Evolutionary conservation across 2,329 filamentous ascomycete species (phyloP), one percentile per base, ranked within the genome.

Genomic region (Ceratocystis huliohia): DNA sequence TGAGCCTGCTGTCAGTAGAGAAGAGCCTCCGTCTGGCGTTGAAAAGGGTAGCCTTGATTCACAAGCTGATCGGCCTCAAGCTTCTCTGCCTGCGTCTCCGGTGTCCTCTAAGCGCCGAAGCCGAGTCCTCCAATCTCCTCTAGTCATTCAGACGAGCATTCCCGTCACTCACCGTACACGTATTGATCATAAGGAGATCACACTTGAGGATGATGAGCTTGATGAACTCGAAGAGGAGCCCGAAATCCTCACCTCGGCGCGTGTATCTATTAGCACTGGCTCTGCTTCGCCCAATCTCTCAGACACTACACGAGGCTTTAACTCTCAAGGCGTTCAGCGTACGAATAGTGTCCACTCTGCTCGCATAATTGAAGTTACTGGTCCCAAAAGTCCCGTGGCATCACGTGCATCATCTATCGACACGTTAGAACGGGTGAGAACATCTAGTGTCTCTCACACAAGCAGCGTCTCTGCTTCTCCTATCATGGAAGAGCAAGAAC

Each of bases 291-390:
- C 80, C 1, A 74, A 79, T 2, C 73, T 75, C 1, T 81, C 81
- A 0, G 82, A 84, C 6, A 74, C 75, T 50, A 76, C 76, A 33
- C 78, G 70, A 70, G 69, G 77, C 71, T 65, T 73, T 74, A 41
- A 74, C 76, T 20, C 74, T 76, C 67, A 75, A 67, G 69, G 76
- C 71, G 46, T 56, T 61, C 69, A 76, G 70, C 69, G 72, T 75
- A 70, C 79, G 72, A 70, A 80, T 2, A 84, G 81, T 69, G 76
- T 83, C 20, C 79, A 79, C 68, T 84, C 82, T 2, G 79, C 81
- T 45, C 80, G 83, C n/a, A 75, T 85, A 45, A 81, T 85, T 30
- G 82, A 85, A 45, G 82, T 85, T 4, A 70, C 78, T 7, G 77
- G 77, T 10, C 80, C 80, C 22, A 80, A 79, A 69, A 83, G 80